Evolutionary conservation across 192 early-diverging fungal species (phyloP).

Genomic region (Rhizophagus clarus): DNA sequence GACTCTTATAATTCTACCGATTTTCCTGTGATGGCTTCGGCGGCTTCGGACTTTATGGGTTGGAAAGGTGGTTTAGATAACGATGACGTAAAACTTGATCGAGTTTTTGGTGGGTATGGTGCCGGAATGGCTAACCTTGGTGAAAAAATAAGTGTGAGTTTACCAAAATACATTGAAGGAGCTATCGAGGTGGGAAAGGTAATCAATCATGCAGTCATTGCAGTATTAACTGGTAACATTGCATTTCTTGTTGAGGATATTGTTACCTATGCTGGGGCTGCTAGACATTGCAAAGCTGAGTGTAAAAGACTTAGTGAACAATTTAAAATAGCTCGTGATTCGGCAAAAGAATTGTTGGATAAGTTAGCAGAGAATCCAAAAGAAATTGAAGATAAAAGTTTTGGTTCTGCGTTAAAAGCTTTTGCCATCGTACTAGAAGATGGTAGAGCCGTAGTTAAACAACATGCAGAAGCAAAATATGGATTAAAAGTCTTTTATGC

Average conservation of each 20-base stretch:
- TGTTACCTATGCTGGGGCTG: constrained; percentile 18
- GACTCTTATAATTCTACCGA: background rate
- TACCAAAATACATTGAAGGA: constrained; percentile 30
- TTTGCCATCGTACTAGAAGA: constrained; percentile 32
- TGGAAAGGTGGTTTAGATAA: background rate
- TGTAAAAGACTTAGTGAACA: constrained; percentile 32
- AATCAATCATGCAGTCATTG: constrained; percentile 24
- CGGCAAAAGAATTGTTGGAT: constrained; percentile 20
- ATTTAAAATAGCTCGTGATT: constrained; percentile 26
- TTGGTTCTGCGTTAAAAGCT: constrained; percentile 22
- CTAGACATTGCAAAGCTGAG: constrained; percentile 32
- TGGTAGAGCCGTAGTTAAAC: constrained; percentile 27
- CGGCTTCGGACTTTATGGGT: background rate
- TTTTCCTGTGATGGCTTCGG: background rate
- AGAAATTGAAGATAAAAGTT: constrained; percentile 33
- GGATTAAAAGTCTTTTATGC: constrained; percentile 31
- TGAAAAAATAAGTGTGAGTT: background rate
- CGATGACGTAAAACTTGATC: background rate
- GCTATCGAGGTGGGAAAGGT: constrained; percentile 27
- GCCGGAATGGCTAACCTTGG: background rate
- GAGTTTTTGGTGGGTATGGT: background rate
- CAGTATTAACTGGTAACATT: constrained; percentile 30
- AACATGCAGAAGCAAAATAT: constrained; percentile 31
- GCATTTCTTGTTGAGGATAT: constrained; percentile 28
- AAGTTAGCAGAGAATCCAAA: constrained; percentile 23